A percentile compares a stretch with the other conserved stretches of the same genome.
Conservation (phyloP, 345 rosid genomes). For the Dimocarpus longan region DNA sequence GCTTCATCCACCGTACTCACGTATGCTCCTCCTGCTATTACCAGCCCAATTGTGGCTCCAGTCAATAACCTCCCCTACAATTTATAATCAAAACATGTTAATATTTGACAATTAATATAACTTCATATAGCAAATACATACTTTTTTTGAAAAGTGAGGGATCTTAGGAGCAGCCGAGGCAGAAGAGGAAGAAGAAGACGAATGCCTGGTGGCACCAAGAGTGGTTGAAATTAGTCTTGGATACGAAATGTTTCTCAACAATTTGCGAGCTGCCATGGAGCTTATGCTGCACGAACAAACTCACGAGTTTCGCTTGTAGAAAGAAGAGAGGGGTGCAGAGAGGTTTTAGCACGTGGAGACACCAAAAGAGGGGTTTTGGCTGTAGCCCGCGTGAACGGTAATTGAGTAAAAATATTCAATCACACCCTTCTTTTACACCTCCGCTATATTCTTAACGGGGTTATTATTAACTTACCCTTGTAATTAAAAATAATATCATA, state of each 20-base stretch:
- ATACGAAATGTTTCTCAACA: slow-evolving; percentile 40
- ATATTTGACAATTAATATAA: neutral
- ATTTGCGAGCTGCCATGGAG: slow-evolving; percentile 56
- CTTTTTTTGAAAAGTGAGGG: slow-evolving; percentile 80
- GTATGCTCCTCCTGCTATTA: slow-evolving; percentile 93
- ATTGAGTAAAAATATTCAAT: too few species aligned
- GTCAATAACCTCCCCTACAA: slow-evolving; percentile 80
- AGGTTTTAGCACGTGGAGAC: neutral
- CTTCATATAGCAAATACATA: slow-evolving; percentile 13
- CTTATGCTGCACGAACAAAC: neutral
- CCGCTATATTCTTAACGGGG: too few species aligned
- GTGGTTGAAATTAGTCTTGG: slow-evolving; percentile 40
- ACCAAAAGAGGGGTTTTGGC: neutral
- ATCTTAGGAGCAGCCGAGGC: slow-evolving; percentile 50
- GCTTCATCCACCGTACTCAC: slow-evolving; percentile 98
- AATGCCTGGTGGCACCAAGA: slow-evolving; percentile 44
- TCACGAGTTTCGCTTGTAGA: neutral
- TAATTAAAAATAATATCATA: too few species aligned
- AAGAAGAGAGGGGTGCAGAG: neutral
- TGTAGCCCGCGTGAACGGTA: neutral
- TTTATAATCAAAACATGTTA: slow-evolving; percentile 10
- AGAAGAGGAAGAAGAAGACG: slow-evolving; percentile 19
- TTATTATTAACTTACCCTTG: too few species aligned
- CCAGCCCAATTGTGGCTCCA: slow-evolving; percentile 79
- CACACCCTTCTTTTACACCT: too few species aligned